Evolutionary conservation across 2,329 filamentous ascomycete genomes (phyloP).

Genomic region (Epichloe glyceriae): DNA sequence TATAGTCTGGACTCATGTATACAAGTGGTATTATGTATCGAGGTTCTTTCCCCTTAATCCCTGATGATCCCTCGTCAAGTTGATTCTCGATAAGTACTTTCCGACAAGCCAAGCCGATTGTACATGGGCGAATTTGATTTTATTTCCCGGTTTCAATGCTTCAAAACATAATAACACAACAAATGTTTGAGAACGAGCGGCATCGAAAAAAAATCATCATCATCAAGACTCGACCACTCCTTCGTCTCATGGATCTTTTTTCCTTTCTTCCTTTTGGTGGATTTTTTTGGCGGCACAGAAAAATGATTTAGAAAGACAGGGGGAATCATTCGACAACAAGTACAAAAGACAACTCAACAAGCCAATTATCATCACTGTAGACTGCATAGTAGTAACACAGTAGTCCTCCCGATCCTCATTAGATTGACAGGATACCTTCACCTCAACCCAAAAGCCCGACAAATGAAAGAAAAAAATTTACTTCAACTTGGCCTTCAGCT

Average conservation of each 20-base stretch:
- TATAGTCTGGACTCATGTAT: too few species aligned
- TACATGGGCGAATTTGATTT: background rate
- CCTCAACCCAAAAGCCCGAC: constrained; percentile 10
- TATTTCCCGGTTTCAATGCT: background rate
- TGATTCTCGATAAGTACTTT: background rate
- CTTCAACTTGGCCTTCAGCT: constrained; percentile 36
- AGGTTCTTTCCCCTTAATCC: too few species aligned
- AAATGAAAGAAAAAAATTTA: constrained; percentile 7
- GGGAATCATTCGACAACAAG: constrained; percentile 27
- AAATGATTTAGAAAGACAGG: constrained; percentile 12
- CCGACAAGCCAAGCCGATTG: background rate
- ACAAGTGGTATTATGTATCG: too few species aligned
- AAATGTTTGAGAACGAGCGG: too few species aligned
- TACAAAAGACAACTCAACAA: constrained; percentile 21
- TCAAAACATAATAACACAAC: too few species aligned
- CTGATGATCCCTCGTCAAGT: too few species aligned
- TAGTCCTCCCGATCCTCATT: constrained; percentile 6
- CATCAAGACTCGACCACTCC: background rate
- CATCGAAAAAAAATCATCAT: too few species aligned
- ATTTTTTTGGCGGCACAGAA: background rate
- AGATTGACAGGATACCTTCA: background rate
- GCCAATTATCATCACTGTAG: constrained; percentile 17
- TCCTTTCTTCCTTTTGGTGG: background rate
- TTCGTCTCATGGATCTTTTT: background rate
- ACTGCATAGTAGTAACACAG: constrained; percentile 9